These are phyloP conservation scores for Phytophthora brassicae DNA, from an alignment of 352 stramenopile species.

Conservation along the genomic window DNA sequence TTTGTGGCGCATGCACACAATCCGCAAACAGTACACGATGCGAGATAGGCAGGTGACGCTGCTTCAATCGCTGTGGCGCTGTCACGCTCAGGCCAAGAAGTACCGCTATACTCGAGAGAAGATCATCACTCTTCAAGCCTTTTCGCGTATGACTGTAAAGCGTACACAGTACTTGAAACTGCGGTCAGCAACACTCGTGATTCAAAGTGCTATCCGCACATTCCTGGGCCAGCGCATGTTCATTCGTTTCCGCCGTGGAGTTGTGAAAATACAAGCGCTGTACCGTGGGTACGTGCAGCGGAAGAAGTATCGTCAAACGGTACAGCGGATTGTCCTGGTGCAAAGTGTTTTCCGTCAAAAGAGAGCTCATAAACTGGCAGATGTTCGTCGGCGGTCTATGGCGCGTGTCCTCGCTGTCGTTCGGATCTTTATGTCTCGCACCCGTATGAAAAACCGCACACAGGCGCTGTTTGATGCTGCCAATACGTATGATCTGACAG, in stretches of 20 bases:
- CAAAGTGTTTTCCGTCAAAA: constrained; percentile 77
- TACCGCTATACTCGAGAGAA: constrained; percentile 63
- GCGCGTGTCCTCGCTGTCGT: constrained; percentile 73
- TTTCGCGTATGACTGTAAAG: constrained; percentile 64
- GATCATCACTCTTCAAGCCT: constrained; percentile 69
- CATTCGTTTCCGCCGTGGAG: constrained; percentile 55
- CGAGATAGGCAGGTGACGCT: constrained; percentile 54
- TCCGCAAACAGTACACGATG: constrained; percentile 56
- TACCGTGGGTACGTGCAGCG: constrained; percentile 63
- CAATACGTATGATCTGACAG: constrained; percentile 75
- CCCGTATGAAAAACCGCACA: constrained; percentile 81
- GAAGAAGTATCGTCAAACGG: constrained; percentile 54
- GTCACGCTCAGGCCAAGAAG: constrained; percentile 49
- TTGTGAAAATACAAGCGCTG: constrained; percentile 71
- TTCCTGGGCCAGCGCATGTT: constrained; percentile 71
- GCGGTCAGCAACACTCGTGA: constrained; percentile 47
- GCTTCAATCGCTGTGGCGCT: constrained; percentile 82
- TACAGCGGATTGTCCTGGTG: constrained; percentile 61
- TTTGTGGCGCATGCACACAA: constrained; percentile 75
- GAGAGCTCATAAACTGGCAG: constrained; percentile 49
- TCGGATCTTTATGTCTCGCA: constrained; percentile 74
- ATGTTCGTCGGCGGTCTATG: constrained; percentile 62
- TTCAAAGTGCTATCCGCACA: constrained; percentile 73
- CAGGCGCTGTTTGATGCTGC: constrained; percentile 78
- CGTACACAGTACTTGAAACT: constrained; percentile 60